Conservation (phyloP, 1,139 yeast species). For the Yamadazyma siamensis region DNA sequence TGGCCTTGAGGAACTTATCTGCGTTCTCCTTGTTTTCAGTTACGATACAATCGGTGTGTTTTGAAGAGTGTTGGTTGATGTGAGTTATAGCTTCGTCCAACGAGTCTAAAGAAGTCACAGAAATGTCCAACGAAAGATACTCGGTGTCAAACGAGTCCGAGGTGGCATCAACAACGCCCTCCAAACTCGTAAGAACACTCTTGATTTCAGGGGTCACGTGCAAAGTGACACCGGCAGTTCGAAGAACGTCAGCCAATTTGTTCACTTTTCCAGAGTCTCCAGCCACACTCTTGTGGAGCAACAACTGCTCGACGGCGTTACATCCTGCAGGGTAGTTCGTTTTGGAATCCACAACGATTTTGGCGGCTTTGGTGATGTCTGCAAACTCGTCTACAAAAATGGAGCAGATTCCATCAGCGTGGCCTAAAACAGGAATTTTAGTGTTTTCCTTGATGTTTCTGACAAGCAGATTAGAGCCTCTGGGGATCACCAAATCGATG, state of each 20-base stretch:
- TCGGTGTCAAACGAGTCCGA: constrained; percentile 74
- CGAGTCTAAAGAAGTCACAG: constrained; percentile 59
- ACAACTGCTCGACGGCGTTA: constrained; percentile 88
- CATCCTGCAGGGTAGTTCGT: constrained; percentile 98
- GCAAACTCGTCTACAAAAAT: constrained; percentile 77
- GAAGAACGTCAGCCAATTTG: constrained; percentile 45
- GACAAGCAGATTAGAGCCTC: constrained; percentile 93
- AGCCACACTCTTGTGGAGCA: constrained; percentile 58
- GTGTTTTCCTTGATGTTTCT: constrained; percentile 80
- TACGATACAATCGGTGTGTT: constrained; percentile 91
- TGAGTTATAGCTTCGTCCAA: constrained; percentile 73
- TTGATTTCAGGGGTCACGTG: constrained; percentile 61
- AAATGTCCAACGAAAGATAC: constrained; percentile 76
- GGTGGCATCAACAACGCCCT: constrained; percentile 34
- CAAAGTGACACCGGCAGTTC: constrained; percentile 66
- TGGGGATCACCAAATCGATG: constrained; percentile 93
- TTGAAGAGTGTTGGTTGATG: constrained; percentile 88
- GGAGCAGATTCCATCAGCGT: constrained; percentile 97
- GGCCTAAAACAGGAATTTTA: constrained; percentile 95
- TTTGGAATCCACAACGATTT: constrained; percentile 79
- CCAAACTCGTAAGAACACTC: constrained; percentile 14
- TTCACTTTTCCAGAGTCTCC: constrained; percentile 32
- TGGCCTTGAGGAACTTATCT: constrained; percentile 71
- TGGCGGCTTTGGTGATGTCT: constrained; percentile 70
- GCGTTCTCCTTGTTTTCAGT: constrained; percentile 73